phyloP scores from a whole-genome alignment of 441 rosid genomes.

The Mallotus repandus region DNA sequence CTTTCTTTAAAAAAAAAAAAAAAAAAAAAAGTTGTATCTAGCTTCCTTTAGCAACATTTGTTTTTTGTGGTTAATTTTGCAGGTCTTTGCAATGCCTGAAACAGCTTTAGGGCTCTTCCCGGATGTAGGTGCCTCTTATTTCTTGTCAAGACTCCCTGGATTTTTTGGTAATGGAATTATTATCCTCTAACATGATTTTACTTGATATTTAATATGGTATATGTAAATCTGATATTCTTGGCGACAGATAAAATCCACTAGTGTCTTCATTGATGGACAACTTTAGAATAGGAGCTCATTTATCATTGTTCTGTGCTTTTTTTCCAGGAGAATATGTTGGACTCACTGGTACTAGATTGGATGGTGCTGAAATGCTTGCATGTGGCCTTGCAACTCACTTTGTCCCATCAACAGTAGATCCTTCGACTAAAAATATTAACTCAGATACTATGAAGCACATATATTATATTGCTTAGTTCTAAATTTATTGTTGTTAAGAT shows the following conservation, averaged over 20 bases:
- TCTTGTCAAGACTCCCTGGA: slow-evolving; percentile 92
- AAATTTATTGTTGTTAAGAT: neutral
- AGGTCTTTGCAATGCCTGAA: slow-evolving; percentile 96
- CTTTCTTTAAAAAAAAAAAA: neutral
- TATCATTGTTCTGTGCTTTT: slow-evolving; percentile 11
- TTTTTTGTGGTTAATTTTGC: slow-evolving; percentile 16
- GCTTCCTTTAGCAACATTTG: neutral
- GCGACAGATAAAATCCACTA: neutral
- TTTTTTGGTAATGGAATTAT: slow-evolving; percentile 62
- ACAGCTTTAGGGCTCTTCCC: slow-evolving; percentile 81
- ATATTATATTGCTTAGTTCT: neutral
- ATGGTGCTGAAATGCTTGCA: slow-evolving; percentile 83
- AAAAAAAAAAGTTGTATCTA: neutral
- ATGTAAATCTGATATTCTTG: neutral
- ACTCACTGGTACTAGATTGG: slow-evolving; percentile 78
- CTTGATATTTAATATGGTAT: neutral
- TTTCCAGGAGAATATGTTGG: slow-evolving; percentile 77
- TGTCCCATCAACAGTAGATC: slow-evolving; percentile 60
- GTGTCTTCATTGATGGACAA: neutral
- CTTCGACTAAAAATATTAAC: slow-evolving; percentile 12
- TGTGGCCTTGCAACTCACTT: slow-evolving; percentile 92
- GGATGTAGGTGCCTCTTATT: slow-evolving; percentile 82
- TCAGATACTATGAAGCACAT: neutral
- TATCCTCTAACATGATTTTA: neutral
- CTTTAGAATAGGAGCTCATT: neutral